Evolutionary conservation across 495 filamentous ascomycete genomes (phyloP), one percentile per base, ranked within the genome.

Genomic region (Xylaria scruposa): DNA sequence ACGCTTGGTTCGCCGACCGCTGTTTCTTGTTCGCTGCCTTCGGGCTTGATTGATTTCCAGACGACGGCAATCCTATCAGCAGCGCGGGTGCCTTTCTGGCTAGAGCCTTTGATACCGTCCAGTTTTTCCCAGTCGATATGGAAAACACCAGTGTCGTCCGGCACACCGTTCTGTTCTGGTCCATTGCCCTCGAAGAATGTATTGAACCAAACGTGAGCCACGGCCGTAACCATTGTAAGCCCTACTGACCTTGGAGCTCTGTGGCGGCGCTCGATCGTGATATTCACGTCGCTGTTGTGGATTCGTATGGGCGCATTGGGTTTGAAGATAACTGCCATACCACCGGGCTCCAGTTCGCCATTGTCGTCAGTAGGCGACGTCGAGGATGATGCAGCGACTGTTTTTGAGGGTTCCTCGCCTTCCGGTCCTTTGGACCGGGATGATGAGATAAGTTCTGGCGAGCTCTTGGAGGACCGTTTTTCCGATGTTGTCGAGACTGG

Each of bases 201-300:
- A 76, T 99, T 99, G 83, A 97, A 97, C 96, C 96, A 99, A 40
- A 97, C 92, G 70, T 98, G 94, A 1, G 95, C 94, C 46, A 98
- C 91, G 0, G 94, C 90, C 5, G 95, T 98, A 10, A 97, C 94
- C 90, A 98, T 92, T 5, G 93, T 92, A 73, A 93, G 88, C 6
- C 92, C 92, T 80, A 93, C 91, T 1, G 88, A 88, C 19, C 89
- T 90, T 76, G 92, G 93, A 65, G 91, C 93, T 60, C 93, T 89
- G 71, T 83, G 84, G 24, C 84, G 75, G 19, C 93, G 88, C 78
- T 97, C 94, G 60, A 98, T 88, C 73, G 92, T 90, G 74, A 99
- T 93, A 79, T 97, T 97, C 73, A 98, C 85, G 77, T 99, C 96
- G 70, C 89, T 92, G 47, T 89, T 92, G 2, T 92, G 91, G 5